A percentile compares a stretch with the other conserved stretches of the same genome.
These are phyloP conservation scores for Pneumocystis murina DNA, from an alignment of 1,139 yeast species.

Conservation along the genomic window DNA sequence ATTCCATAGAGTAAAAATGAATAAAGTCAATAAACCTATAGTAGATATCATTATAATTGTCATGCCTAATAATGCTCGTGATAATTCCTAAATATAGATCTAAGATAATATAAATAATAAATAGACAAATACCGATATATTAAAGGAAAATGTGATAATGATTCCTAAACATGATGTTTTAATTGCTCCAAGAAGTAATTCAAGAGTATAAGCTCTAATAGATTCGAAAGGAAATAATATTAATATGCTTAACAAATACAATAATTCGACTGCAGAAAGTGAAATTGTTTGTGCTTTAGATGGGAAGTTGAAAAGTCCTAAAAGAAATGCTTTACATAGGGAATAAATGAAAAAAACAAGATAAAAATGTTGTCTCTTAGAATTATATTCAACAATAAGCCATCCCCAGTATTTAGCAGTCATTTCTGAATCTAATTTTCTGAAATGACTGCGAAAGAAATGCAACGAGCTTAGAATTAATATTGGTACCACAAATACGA, in stretches of 20 bases:
- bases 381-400: background rate
- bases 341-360: background rate
- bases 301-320: background rate
- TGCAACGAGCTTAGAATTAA: background rate
- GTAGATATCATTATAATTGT: background rate
- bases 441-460: background rate
- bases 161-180: background rate
- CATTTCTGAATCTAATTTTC: background rate
- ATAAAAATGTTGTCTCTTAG: background rate
- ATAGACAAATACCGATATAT: background rate
- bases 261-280: background rate
- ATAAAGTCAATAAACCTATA: background rate
- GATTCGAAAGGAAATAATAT: background rate
- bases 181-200: background rate
- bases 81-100: background rate
- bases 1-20: background rate
- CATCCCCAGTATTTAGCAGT: conserved; percentile 1
- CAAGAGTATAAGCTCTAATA: background rate
- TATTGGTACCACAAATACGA: background rate
- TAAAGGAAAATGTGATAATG: background rate
- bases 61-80: background rate
- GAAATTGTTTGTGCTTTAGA: background rate
- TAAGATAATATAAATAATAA: background rate
- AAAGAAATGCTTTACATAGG: background rate
- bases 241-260: background rate